phyloP scores from a whole-genome alignment of 176 grass and related monocot genomes.

The Hsuehochloa calcarea region DNA sequence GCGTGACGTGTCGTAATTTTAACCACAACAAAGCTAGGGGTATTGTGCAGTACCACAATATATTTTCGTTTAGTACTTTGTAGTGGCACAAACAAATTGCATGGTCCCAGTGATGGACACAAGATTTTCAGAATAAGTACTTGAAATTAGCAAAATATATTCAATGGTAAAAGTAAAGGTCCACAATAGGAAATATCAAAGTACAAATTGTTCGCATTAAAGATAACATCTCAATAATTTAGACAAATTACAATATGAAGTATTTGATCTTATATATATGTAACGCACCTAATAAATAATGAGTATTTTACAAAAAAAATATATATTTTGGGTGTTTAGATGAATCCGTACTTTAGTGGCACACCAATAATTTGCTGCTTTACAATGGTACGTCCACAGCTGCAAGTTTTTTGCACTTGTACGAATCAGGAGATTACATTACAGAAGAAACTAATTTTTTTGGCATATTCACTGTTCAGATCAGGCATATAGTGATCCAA shows the following conservation, averaged over 20 bases:
- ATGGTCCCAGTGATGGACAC: neutral
- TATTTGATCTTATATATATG: too few species aligned
- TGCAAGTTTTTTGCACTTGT: neutral
- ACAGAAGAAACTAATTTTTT: neutral
- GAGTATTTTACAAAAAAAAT: too few species aligned
- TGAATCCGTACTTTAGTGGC: neutral
- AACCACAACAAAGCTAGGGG: neutral
- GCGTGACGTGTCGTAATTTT: neutral
- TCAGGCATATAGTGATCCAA: neutral
- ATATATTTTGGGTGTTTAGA: too few species aligned
- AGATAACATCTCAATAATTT: too few species aligned
- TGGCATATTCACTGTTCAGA: neutral
- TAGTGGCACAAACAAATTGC: neutral
- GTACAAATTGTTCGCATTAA: too few species aligned
- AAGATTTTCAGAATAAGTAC: too few species aligned
- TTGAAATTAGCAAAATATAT: too few species aligned
- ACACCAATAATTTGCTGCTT: neutral
- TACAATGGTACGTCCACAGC: neutral
- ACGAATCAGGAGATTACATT: constrained; percentile 3
- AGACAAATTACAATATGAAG: too few species aligned
- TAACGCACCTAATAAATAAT: too few species aligned
- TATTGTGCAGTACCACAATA: neutral
- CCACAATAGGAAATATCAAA: too few species aligned
- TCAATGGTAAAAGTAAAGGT: too few species aligned
- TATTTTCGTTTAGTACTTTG: neutral